Evolutionary conservation across 768 basidiomycete genomes (phyloP).

Genomic region (Leccinum rimulosum): DNA sequence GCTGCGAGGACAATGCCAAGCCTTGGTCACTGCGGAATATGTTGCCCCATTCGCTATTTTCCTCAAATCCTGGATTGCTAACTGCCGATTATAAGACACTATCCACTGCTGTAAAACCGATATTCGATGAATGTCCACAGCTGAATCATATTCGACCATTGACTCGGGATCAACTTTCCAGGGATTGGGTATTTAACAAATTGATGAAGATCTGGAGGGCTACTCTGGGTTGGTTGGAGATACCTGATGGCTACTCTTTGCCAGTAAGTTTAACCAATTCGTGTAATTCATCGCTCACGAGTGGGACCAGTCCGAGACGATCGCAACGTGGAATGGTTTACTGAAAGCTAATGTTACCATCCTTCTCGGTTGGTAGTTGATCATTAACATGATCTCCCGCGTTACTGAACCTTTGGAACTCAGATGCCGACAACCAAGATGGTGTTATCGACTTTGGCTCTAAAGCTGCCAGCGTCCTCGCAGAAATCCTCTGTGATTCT

Average conservation of each 20-base stretch:
- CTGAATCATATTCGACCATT: conserved; percentile 56
- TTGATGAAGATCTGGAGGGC: conserved; percentile 55
- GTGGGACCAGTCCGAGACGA: conserved; percentile 41
- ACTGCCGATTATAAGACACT: conserved; percentile 50
- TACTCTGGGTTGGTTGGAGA: conserved; percentile 42
- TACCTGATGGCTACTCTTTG: conserved; percentile 42
- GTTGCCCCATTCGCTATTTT: conserved; percentile 53
- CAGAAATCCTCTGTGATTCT: conserved; percentile 46
- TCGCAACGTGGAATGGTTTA: conserved; percentile 57
- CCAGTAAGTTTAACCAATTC: conserved; percentile 43
- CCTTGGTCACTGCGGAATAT: conserved; percentile 49
- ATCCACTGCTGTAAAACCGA: conserved; percentile 44
- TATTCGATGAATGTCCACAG: conserved; percentile 54
- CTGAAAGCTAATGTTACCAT: conserved; percentile 46
- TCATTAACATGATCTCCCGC: neutral
- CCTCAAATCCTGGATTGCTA: conserved; percentile 53
- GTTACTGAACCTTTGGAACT: conserved; percentile 7
- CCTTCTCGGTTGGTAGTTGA: conserved; percentile 51
- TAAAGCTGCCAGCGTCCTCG: conserved; percentile 42
- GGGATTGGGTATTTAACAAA: conserved; percentile 50
- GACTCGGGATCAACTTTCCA: conserved; percentile 53
- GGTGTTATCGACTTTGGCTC: conserved; percentile 39
- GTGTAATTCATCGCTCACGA: conserved; percentile 2
- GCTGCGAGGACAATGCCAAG: conserved; percentile 31
- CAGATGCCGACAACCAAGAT: conserved; percentile 45